Evolutionary conservation across 2,329 filamentous ascomycete species (phyloP).

Genomic region (Talaromyces sp.): DNA sequence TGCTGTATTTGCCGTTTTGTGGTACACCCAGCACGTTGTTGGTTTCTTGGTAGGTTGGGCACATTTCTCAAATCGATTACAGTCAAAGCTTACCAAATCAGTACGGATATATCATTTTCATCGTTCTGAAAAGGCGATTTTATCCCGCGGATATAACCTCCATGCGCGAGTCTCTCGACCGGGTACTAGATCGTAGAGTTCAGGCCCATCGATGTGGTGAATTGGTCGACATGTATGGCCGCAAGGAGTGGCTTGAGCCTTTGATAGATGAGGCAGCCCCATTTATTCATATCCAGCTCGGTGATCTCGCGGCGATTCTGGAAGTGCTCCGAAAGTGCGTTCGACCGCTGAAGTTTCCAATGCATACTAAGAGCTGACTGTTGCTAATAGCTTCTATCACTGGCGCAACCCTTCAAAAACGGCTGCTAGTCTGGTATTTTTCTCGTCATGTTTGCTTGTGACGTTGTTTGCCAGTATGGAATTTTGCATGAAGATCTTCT

Average conservation of each 20-base stretch:
- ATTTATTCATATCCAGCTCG: slow-evolving; percentile 31
- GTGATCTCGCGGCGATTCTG: slow-evolving; percentile 32
- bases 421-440: slow-evolving; percentile 28
- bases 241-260: slow-evolving; percentile 33
- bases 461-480: slow-evolving; percentile 25
- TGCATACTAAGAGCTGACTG: neutral
- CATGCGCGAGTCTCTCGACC: slow-evolving; percentile 28
- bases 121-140: slow-evolving; percentile 26
- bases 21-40: slow-evolving; percentile 32
- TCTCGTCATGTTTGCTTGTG: slow-evolving; percentile 25
- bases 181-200: slow-evolving; percentile 23
- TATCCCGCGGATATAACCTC: slow-evolving; percentile 22
- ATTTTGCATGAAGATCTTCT: slow-evolving; percentile 32
- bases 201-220: slow-evolving; percentile 31
- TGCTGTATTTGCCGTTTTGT: slow-evolving; percentile 28
- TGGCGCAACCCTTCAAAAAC: slow-evolving; percentile 32
- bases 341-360: no score
- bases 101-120: slow-evolving; percentile 31
- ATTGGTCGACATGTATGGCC: slow-evolving; percentile 31
- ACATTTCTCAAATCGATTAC: slow-evolving; percentile 11
- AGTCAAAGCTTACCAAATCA: slow-evolving; percentile 2
- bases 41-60: slow-evolving; percentile 23
- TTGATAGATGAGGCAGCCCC: slow-evolving; percentile 32
- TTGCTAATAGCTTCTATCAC: slow-evolving; percentile 27
- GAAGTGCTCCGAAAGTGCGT: slow-evolving; percentile 29